Base-by-base conservation (phyloP, 2,329 filamentous ascomycete species). In the Colletotrichum coccodes region DNA sequence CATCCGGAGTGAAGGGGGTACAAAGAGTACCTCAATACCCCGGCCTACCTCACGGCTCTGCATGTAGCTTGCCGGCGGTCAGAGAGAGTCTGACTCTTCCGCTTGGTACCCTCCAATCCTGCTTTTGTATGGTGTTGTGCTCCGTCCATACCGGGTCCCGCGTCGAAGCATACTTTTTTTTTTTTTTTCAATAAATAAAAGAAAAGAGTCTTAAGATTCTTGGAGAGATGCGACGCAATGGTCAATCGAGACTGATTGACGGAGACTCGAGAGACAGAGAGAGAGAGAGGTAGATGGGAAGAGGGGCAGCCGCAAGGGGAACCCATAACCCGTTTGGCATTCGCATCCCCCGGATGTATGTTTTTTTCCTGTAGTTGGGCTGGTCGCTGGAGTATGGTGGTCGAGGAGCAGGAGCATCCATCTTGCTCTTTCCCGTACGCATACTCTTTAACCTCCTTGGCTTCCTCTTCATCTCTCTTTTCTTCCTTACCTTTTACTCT, bases 371-470 rank as follows among this genome's bases (percentile, higher is more conserved):
- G 49, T 50, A 60, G 60, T 64, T 54, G 57, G 63, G 34, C 58
- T 47, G 56, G 56, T 50, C 57, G 44, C 38, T 46, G 59, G 18
- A 18, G 28, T 14, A 21, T 49, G 57, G 26, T 36, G 38, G 58
- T 32, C 14, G 49, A 53, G 47, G 34, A 61, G 16, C 16, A 54
- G 47, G 38, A 54, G 47, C 34, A 47, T 52, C 42, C 40, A 36
- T 70, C 26, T 57, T 49, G 32, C 42, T 38, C 23, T 36, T 50
- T 18, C 30, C 40, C 61, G 50, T 50, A 52, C 44, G 36, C 32
- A 28, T 56, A 12, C 47, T 47, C 42, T 47, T 71, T 23, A 58
- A 57, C 40, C 44, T 67, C n/a, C 49, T 71, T 54, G 44, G 52
- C 42, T 44, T 32, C 36, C n/a, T 46, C 18, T 30, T 32, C 46